Conservation (phyloP, 345 rosid genomes). For the Raphanus raphanistrum region DNA sequence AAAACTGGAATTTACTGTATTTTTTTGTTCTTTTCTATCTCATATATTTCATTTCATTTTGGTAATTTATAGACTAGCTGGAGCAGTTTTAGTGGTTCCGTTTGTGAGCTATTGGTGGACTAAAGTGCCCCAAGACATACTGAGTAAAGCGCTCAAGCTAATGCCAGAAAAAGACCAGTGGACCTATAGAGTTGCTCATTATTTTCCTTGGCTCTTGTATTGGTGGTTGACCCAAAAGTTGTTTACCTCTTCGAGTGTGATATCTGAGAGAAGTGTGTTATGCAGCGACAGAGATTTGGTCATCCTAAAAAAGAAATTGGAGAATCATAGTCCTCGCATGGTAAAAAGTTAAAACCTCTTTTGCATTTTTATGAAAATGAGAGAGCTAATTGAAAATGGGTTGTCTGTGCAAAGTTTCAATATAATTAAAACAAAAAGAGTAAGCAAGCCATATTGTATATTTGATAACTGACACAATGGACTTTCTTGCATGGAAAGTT, state of each 20-base stretch:
- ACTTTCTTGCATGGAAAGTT: background rate
- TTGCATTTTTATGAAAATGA: background rate
- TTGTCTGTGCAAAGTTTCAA: background rate
- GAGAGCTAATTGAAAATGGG: background rate
- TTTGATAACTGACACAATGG: background rate
- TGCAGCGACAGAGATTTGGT: conserved; percentile 51
- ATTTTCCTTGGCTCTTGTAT: conserved; percentile 70
- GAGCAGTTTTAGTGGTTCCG: conserved; percentile 72
- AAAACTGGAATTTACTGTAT: background rate
- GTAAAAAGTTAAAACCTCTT: conserved; percentile 32
- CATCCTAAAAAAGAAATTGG: conserved; percentile 39
- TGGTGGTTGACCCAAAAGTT: conserved; percentile 92
- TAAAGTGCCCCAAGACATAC: conserved; percentile 51
- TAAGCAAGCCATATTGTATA: background rate
- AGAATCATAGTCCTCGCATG: conserved; percentile 47
- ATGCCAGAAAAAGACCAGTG: conserved; percentile 50
- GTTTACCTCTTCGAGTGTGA: conserved; percentile 57
- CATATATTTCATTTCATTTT: background rate
- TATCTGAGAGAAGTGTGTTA: conserved; percentile 45
- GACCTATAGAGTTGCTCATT: conserved; percentile 65
- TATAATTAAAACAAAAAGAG: background rate
- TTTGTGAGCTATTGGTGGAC: conserved; percentile 91
- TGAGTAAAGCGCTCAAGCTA: conserved; percentile 41
- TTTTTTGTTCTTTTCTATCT: background rate
- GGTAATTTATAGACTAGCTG: conserved; percentile 50